Conservation (phyloP, 306 rosid genomes). For the Morella rubra region DNA sequence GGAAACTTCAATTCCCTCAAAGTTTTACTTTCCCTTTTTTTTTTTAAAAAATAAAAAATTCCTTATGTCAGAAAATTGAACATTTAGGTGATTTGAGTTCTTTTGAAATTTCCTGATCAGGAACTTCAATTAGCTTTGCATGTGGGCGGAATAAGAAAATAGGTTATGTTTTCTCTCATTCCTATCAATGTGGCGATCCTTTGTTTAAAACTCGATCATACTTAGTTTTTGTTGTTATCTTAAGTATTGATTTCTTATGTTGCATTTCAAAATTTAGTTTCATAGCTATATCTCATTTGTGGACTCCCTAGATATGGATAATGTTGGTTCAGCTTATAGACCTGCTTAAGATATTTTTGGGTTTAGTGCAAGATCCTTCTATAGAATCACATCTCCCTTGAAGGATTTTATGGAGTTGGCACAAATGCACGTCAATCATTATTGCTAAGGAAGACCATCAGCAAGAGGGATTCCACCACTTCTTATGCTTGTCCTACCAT, state of each 20-base stretch:
- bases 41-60: too few species aligned
- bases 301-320: background rate
- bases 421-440: too few species aligned
- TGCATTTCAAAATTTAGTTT: background rate
- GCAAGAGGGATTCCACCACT: too few species aligned
- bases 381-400: background rate
- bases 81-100: too few species aligned
- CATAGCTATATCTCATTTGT: background rate
- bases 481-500: too few species aligned
- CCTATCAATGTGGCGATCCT: background rate
- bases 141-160: too few species aligned
- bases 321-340: background rate
- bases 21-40: background rate
- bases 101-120: too few species aligned
- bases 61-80: too few species aligned
- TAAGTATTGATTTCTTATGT: background rate
- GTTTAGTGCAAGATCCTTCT: background rate
- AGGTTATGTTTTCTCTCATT: background rate
- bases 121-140: too few species aligned
- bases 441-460: too few species aligned
- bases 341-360: background rate
- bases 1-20: background rate
- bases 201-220: background rate
- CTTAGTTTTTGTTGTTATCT: background rate
- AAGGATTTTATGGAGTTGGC: background rate